Percentiles rank a stretch among this genome's conserved stretches.
These are phyloP conservation scores for Rhizopogon salebrosus DNA, from an alignment of 768 basidiomycete species.

Conservation along the genomic window DNA sequence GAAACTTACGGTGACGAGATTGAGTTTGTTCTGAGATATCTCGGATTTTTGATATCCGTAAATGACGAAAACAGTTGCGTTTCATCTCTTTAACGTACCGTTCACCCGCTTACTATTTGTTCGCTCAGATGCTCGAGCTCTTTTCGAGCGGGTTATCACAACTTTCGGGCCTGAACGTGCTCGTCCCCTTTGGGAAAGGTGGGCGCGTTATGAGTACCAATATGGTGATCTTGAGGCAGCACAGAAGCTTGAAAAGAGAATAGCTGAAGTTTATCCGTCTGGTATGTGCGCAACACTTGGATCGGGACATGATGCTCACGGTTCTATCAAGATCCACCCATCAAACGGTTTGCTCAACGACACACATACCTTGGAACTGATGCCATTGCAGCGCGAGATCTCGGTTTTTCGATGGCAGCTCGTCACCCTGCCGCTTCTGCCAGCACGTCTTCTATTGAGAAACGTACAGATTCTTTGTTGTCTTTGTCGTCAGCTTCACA, in stretches of 20 bases:
- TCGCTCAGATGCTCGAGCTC: constrained; percentile 80
- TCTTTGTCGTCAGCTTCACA: constrained; percentile 27
- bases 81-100: neutral
- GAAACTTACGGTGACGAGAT: constrained; percentile 78
- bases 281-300: constrained; percentile 44
- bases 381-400: constrained; percentile 83
- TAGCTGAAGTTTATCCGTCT: constrained; percentile 81
- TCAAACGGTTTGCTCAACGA: constrained; percentile 87
- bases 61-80: constrained; percentile 92
- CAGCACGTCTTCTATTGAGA: constrained; percentile 20
- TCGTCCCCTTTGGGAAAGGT: constrained; percentile 89
- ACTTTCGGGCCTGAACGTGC: constrained; percentile 77
- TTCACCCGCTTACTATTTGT: constrained; percentile 4
- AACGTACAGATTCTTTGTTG: constrained; percentile 31
- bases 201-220: constrained; percentile 93
- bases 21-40: constrained; percentile 83
- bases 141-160: constrained; percentile 86
- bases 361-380: constrained; percentile 72
- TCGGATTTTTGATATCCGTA: constrained; percentile 88
- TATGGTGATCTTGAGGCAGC: constrained; percentile 89
- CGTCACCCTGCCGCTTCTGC: constrained; percentile 20
- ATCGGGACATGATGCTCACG: neutral
- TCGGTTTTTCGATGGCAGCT: constrained; percentile 65
- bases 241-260: constrained; percentile 84
- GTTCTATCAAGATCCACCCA: constrained; percentile 64